Evolutionary conservation across 1,139 yeast genomes (phyloP), one percentile per base, ranked within the genome.

Genomic region (Nakaseomyces uthaithaninus): DNA sequence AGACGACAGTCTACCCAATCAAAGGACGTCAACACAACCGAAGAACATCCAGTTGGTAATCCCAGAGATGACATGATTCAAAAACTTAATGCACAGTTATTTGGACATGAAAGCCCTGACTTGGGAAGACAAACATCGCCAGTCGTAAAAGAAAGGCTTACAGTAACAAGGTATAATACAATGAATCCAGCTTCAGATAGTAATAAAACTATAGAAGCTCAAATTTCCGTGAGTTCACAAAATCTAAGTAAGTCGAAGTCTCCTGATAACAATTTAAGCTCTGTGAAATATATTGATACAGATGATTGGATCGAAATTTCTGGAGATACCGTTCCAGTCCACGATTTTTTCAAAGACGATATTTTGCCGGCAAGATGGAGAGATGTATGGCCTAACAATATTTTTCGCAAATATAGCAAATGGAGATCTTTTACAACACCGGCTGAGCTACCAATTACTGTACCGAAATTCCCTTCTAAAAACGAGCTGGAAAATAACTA

Each of bases 391-490:
- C 95, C 96, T 0, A 70, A 72, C 11, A 72, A 74, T 34, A 75
- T 78, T 18, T 75, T 74, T 40, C 67, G 87, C 36, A 73, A 77
- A 49, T 68, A 64, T n/a, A 80, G 89, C 35, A 89, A 89, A 56
- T 93, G 98, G 98, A 74, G 85, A 43, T 89, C 97, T 0, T 69
- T 93, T 42, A 82, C 86, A 26, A 77, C 95, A 0, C 99, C 99
- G 0, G 97, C 97, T 0, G 80, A 94, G 3, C 65, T 93, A 18
- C 99, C 99, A 0, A 67, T 82, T 0, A 77, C 85, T 1, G 78
- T 94, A 0, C 75, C 82, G 1, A 69, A 80, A 7, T 86, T 89
- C 53, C 97, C 97, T 0, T 63, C 79, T 0, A 64, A 69, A 4
- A 66, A 69, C 6, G 91, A 84, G 46, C 77, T 89, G 51, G 74